These are phyloP conservation scores for Clitopilus hobsonii DNA, from an alignment of 768 basidiomycete species.

Conservation along the genomic window DNA sequence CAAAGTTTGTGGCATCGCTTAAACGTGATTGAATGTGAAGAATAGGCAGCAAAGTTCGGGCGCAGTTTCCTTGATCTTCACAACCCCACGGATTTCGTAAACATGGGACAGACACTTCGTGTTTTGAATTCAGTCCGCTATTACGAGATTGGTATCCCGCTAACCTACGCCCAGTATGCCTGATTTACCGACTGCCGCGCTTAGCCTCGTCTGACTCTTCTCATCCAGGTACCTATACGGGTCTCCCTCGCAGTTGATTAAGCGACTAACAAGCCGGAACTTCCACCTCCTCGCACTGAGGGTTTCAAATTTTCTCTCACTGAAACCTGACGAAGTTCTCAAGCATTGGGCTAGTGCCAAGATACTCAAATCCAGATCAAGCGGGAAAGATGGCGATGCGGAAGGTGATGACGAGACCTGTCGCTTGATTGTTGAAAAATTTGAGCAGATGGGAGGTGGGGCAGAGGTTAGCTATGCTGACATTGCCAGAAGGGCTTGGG, in stretches of 20 bases:
- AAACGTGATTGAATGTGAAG: neutral
- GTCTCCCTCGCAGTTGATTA: conserved; percentile 77
- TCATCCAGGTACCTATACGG: conserved; percentile 68
- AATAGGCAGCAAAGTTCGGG: conserved; percentile 96
- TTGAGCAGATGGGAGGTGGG: conserved; percentile 67
- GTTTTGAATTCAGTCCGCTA: conserved; percentile 91
- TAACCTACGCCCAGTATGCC: conserved; percentile 82
- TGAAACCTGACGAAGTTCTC: conserved; percentile 83
- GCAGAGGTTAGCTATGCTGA: conserved; percentile 88
- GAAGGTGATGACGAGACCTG: conserved; percentile 77
- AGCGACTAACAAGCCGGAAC: conserved; percentile 80
- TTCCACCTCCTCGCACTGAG: conserved; percentile 90
- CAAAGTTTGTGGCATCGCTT: neutral
- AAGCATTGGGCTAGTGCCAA: conserved; percentile 97
- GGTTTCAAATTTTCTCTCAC: conserved; percentile 76
- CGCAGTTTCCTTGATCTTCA: conserved; percentile 90
- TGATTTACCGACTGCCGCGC: neutral
- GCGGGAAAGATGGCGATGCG: conserved; percentile 42
- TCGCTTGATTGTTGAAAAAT: conserved; percentile 83
- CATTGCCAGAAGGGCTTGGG: conserved; percentile 90
- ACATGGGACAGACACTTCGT: conserved; percentile 89
- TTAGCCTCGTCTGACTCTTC: neutral
- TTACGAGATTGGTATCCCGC: conserved; percentile 89
- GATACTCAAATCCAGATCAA: conserved; percentile 62
- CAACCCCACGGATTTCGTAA: conserved; percentile 87